These are phyloP conservation scores for Pachyrhizus erosus DNA, from an alignment of 306 rosid genomes.

Conservation along the genomic window DNA sequence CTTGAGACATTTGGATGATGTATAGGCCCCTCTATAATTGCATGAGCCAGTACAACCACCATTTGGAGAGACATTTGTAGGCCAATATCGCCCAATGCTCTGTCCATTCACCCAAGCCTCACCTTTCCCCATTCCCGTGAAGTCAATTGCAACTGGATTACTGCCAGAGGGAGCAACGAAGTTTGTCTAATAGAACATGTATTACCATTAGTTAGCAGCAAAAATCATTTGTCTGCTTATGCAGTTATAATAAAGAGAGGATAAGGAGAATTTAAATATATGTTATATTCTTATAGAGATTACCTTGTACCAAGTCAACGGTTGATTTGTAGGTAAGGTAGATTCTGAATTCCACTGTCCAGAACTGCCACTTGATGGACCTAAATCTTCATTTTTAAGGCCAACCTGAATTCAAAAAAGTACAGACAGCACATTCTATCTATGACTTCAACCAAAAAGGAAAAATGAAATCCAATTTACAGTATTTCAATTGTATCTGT, in stretches of 20 bases:
- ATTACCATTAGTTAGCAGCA: conserved; percentile 38
- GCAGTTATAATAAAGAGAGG: not conserved
- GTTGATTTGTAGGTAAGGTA: conserved; percentile 73
- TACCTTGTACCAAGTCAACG: conserved; percentile 97
- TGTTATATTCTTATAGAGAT: not conserved
- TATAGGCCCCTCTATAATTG: conserved; percentile 67
- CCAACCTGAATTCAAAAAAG: conserved; percentile 69
- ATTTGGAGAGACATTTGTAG: conserved; percentile 57
- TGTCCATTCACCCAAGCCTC: conserved; percentile 98
- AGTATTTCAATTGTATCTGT: conserved; percentile 16
- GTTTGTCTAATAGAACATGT: conserved; percentile 61
- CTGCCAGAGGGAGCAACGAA: conserved; percentile 72
- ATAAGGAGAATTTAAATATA: not conserved
- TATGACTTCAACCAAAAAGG: not conserved
- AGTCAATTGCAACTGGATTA: conserved; percentile 86
- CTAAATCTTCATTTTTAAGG: conserved; percentile 75
- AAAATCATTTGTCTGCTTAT: conserved; percentile 14
- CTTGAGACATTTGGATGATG: conserved; percentile 66
- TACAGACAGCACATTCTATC: not conserved
- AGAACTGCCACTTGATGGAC: conserved; percentile 66
- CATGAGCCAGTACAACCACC: conserved; percentile 65
- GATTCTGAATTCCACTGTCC: conserved; percentile 75
- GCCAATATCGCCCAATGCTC: conserved; percentile 98
- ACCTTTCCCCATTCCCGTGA: conserved; percentile 92
- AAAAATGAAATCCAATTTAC: conserved; percentile 13